These are phyloP conservation scores for Boletus rubescentipes DNA, from an alignment of 768 basidiomycete species.

Conservation along the genomic window DNA sequence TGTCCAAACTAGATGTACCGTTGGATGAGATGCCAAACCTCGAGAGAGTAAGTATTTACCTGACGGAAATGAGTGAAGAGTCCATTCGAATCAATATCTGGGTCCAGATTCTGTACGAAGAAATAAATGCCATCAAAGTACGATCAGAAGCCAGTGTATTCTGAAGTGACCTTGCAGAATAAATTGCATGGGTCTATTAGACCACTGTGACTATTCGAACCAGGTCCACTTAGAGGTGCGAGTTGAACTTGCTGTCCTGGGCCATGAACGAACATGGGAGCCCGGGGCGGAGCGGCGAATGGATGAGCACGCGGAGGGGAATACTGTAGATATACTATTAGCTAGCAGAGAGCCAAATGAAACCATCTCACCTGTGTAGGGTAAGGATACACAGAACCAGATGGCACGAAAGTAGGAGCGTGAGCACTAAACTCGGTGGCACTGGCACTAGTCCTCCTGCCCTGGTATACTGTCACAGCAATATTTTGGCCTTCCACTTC, in stretches of 20 bases:
- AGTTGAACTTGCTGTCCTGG: constrained; percentile 90
- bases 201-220: constrained; percentile 81
- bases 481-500: constrained; percentile 85
- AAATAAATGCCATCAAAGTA: neutral
- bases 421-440: constrained; percentile 68
- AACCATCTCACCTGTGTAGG: constrained; percentile 50
- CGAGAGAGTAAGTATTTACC: constrained; percentile 37
- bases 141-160: constrained; percentile 11
- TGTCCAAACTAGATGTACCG: constrained; percentile 64
- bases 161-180: constrained; percentile 69
- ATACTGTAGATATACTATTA: constrained; percentile 42
- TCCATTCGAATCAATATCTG: constrained; percentile 80
- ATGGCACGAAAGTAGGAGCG: constrained; percentile 76
- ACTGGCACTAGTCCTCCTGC: constrained; percentile 53
- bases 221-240: constrained; percentile 70
- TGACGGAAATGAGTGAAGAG: constrained; percentile 81
- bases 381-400: constrained; percentile 62
- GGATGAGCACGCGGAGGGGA: constrained; percentile 65
- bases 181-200: constrained; percentile 89
- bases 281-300: constrained; percentile 39
- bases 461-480: constrained; percentile 76
- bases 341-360: neutral
- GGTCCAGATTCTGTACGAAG: constrained; percentile 69
- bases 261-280: constrained; percentile 69
- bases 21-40: constrained; percentile 16